Percentiles rank a stretch among this genome's conserved stretches.
Conservation (phyloP, 805 yeast species). For the Nakazawaea ernobii region DNA sequence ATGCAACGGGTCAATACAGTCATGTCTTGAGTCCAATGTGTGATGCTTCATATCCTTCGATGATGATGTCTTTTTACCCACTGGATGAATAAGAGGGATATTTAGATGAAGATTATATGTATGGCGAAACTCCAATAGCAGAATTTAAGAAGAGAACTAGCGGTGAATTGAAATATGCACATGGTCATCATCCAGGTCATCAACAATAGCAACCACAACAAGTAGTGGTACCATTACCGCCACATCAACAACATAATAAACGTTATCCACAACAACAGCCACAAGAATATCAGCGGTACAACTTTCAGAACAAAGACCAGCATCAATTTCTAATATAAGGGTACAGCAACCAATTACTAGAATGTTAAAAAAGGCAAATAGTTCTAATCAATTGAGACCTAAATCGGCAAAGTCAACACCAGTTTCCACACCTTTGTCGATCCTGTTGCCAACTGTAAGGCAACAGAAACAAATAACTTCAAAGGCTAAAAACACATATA, state of each 20-base stretch:
- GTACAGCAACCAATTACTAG: neutral
- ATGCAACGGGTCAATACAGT: too few relatives aligned
- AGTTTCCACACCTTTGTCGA: neutral
- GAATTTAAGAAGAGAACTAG: too few relatives aligned
- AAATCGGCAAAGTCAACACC: neutral
- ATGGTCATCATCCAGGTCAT: too few relatives aligned
- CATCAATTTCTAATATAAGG: neutral
- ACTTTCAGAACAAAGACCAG: neutral
- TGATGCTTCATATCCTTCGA: too few relatives aligned
- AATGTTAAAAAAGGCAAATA: neutral
- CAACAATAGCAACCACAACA: too few relatives aligned
- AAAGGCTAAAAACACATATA: neutral
- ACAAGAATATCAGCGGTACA: neutral
- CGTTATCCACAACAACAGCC: neutral
- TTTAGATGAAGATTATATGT: too few relatives aligned
- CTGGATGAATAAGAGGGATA: too few relatives aligned
- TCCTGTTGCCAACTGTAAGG: neutral
- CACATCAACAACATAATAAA: neutral
- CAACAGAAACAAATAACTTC: neutral
- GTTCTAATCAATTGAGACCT: neutral
- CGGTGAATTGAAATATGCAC: too few relatives aligned
- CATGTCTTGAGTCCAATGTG: too few relatives aligned
- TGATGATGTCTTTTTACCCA: too few relatives aligned
- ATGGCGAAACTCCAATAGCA: too few relatives aligned
- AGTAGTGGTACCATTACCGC: too few relatives aligned